Evolutionary conservation across 148 eudicot species (phyloP).

Genomic region (Camellia granthamiana): DNA sequence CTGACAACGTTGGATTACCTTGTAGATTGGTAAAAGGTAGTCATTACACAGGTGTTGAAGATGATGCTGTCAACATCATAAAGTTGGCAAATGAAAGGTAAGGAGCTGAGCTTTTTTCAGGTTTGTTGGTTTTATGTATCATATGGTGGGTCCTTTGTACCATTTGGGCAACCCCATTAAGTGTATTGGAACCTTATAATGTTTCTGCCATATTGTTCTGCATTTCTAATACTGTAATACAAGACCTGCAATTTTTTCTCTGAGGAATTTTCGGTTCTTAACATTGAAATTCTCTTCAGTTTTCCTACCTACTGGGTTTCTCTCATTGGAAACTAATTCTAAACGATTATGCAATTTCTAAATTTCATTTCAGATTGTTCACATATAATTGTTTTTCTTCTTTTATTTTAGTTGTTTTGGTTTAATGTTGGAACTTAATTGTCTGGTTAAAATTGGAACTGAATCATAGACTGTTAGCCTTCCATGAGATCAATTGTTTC

Average conservation of each 20-base stretch:
- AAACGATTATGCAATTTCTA: not conserved
- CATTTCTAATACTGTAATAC: not conserved
- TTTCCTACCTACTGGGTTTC: not conserved
- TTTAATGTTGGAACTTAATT: not conserved
- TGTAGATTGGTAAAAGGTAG: conserved; percentile 95
- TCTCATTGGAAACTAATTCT: not conserved
- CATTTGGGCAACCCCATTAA: not conserved
- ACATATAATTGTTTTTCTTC: not conserved
- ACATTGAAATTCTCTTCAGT: not conserved
- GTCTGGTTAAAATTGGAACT: not conserved
- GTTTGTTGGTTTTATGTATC: not conserved
- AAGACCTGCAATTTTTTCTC: not conserved
- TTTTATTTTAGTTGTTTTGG: not conserved
- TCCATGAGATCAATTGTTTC: too few relatives aligned
- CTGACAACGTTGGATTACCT: conserved; percentile 84
- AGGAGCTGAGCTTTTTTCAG: not conserved
- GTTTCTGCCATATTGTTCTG: not conserved
- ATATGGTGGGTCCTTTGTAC: not conserved
- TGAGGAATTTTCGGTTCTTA: not conserved
- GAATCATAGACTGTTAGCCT: not conserved
- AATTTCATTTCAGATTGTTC: not conserved
- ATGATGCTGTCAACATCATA: conserved; percentile 89
- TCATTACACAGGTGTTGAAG: conserved; percentile 92
- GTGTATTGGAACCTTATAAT: not conserved
- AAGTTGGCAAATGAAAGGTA: conserved; percentile 81